Evolutionary conservation across 2,329 filamentous ascomycete genomes (phyloP), one percentile per base, ranked within the genome.

Genomic region (Eutypella sp.): DNA sequence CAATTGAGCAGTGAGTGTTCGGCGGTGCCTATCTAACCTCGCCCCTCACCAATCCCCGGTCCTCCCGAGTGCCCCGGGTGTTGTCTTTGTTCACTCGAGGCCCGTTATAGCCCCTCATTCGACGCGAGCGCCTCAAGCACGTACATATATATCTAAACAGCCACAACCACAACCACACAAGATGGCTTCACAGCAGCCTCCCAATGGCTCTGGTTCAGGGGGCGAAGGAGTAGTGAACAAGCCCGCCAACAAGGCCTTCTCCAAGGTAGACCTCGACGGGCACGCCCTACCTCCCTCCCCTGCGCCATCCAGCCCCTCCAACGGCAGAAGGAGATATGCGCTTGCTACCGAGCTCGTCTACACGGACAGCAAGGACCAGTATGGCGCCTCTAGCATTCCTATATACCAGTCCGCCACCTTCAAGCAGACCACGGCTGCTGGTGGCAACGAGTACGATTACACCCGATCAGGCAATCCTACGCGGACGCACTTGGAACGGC

Each of bases 341-440:
- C 81, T 99, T 50, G 92, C 92, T 47, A 99, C 93, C 4, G 93
- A 99, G 71, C 75, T 99, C 52, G 93, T 99, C 49, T 97, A 92
- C 68, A 97, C 92, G 42, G 93, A 99, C 59, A 84, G 86, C 65
- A 93, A 85, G 69, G 93, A 99, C 68, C 93, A 99, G 73, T 96
- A 97, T 75, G 95, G 95, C 63, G 82, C 93, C 47, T 96, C 89
- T 58, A 97, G 91, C 67, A 85, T 95, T 59, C 93, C 93, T 44
- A 97, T 99, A 63, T 99, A 99, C 69, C 93, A 96, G 78, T 95
- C 89, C 41, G 95, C 93, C 41, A 99, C 93, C 31, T 99, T 99
- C 76, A 99, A 99, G 72, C 93, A 97, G 70, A 81, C 80, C 19
- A 89, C 86, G 16, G 85, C 87, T 51, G 77, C 70, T 39, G 89